Percentiles rank a stretch among this genome's conserved stretches.
These are phyloP conservation scores for Cephalotrichum gorgonifer DNA, from an alignment of 2,329 filamentous ascomycete species.

Conservation along the genomic window DNA sequence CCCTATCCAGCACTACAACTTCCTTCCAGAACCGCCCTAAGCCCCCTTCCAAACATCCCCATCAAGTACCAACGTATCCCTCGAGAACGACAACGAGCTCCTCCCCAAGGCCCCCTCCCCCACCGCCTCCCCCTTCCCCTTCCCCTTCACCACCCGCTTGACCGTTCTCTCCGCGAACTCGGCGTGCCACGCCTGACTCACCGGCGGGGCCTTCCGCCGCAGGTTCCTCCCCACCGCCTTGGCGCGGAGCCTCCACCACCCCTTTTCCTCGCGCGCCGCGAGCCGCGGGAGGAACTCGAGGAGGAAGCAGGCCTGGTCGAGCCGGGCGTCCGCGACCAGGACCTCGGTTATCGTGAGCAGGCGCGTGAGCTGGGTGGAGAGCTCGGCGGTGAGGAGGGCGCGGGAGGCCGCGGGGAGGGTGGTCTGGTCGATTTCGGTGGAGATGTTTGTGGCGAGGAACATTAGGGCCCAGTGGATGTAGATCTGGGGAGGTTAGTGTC, in stretches of 20 bases:
- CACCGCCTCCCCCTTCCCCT: not conserved
- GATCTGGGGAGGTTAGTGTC: not conserved
- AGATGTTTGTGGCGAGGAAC: slow-evolving; percentile 3
- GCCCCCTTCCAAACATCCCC: slow-evolving; percentile 2
- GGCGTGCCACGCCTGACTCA: slow-evolving; percentile 7
- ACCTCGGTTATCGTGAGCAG: slow-evolving; percentile 10
- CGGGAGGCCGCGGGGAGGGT: not conserved
- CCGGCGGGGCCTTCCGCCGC: slow-evolving; percentile 4
- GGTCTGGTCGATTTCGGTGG: not conserved
- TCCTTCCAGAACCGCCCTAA: not conserved
- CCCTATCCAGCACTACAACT: no score
- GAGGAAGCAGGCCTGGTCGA: slow-evolving; percentile 10
- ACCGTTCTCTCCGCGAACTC: slow-evolving; percentile 7
- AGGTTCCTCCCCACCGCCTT: slow-evolving; percentile 7
- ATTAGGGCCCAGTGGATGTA: slow-evolving; percentile 8
- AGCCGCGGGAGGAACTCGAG: slow-evolving; percentile 7
- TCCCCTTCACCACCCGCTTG: not conserved
- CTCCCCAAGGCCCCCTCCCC: not conserved
- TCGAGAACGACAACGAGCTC: slow-evolving; percentile 1
- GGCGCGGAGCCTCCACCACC: slow-evolving; percentile 6
- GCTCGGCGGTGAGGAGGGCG: slow-evolving; percentile 6
- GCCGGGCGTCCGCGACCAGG: slow-evolving; percentile 7
- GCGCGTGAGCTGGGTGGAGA: slow-evolving; percentile 6
- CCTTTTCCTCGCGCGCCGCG: slow-evolving; percentile 1
- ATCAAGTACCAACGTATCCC: not conserved